Conservation (phyloP, 2,329 filamentous ascomycete genomes). For the Helminthosporium solani region DNA sequence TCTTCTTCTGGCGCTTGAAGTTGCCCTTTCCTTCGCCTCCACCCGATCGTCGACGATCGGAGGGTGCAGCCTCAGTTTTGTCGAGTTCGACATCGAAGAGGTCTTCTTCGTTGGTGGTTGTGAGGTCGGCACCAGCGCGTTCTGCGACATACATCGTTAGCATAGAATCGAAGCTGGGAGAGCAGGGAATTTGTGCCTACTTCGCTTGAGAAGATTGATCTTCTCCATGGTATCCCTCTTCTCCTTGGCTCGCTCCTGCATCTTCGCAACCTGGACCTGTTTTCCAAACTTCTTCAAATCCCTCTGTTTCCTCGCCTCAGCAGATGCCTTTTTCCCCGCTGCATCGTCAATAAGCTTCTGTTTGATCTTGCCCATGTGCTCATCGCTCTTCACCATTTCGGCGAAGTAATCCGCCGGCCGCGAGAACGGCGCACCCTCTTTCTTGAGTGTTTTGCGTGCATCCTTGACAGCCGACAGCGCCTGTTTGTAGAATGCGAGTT, state of each 20-base stretch:
- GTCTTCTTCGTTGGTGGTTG: conserved; percentile 73
- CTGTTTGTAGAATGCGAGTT: conserved; percentile 91
- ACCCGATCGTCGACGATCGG: conserved; percentile 41
- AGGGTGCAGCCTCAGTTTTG: conserved; percentile 47
- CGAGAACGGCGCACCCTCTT: conserved; percentile 82
- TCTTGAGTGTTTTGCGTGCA: conserved; percentile 72
- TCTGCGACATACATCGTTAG: conserved; percentile 57
- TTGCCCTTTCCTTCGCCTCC: conserved; percentile 48
- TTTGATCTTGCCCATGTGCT: conserved; percentile 97
- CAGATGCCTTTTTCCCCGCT: conserved; percentile 84
- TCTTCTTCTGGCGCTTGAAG: conserved; percentile 85
- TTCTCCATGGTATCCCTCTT: conserved; percentile 94
- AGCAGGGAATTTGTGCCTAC: conserved; percentile 56
- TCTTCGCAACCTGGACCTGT: conserved; percentile 92
- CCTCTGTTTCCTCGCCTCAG: conserved; percentile 85
- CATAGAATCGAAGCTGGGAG: not conserved
- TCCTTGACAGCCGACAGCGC: conserved; percentile 74
- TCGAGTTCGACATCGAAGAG: conserved; percentile 82
- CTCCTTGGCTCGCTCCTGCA: conserved; percentile 89
- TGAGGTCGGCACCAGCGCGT: conserved; percentile 71
- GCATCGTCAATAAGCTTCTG: conserved; percentile 90
- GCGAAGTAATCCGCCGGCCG: conserved; percentile 95
- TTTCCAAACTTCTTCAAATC: conserved; percentile 99
- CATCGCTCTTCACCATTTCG: conserved; percentile 98
- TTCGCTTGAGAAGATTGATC: conserved; percentile 92